Base-by-base conservation (phyloP, 192 early-diverging fungal species). In the Entophlyctis helioformis region DNA sequence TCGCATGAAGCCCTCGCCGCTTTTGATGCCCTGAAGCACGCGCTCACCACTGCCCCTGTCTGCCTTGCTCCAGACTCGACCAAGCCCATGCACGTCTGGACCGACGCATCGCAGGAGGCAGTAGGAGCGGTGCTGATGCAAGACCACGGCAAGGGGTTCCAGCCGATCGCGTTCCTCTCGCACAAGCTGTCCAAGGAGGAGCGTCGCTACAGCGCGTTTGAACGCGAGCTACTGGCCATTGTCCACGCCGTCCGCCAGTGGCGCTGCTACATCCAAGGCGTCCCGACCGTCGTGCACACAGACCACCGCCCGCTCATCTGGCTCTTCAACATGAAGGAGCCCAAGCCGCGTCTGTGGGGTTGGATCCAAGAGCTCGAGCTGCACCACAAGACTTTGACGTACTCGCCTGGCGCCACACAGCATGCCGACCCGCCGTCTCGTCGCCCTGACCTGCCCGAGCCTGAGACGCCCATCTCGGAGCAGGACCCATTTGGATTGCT, bases 31-130 rank as follows among this genome's bases (percentile, higher is more conserved):
- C 47, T 72, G 16, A 59, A 71, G 18, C 1, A 10, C 2, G 20
- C 28, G 9, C 38, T 72, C 0, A 50, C 27, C 15, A 26, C 59
- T 2, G 51, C 45, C 11, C 67, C 68, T 19, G 51, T 71, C 21
- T 43, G 73, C 0, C 21, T 8, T 0, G 40, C 42, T 21, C 47
- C 45, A 11, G 62, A 73, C 28, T 49, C 52, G 13, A 9, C 26
- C 1, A 56, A 58, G 16, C 47, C 51, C 0, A 60, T 46, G 31
- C n/a, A 43, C 1, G 23, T 75, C 0, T 51, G 63, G 21, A 40
- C 60, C 0, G 66, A 75, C 21, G 66, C 59, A 1, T 72, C 63
- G 0, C 56, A 66, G 3, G 46, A 45, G 21, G 69, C 44, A 3
- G 16, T 72, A 0, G 69, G 60, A 0, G 60, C 52, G 0, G 42